Base-by-base conservation (phyloP, 2,329 filamentous ascomycete species). In the Verticillium tricorpus region DNA sequence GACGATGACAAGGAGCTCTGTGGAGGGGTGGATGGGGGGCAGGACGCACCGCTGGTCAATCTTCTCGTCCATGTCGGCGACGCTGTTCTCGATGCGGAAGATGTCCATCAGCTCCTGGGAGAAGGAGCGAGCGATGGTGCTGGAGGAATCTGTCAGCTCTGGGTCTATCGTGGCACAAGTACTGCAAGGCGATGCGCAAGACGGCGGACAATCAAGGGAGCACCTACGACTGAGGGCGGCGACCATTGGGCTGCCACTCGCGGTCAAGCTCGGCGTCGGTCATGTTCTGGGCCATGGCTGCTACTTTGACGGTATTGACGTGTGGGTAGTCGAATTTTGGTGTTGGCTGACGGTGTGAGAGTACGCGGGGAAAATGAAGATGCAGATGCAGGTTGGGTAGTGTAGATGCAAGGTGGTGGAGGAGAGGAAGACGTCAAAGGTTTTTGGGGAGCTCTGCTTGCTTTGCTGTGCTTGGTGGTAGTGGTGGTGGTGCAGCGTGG, bases 91-190 rank as follows among this genome's bases (percentile, higher is more conserved):
- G 72, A 97, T 88, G 71, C 90, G 89, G 80, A 97, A 97, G 69
- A 96, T 89, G 73, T 92, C 89, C 80, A 94, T 90, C 64, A 97
- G 82, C 74, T 94, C 91, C 55, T 87, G 82, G 63, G 92, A 94
- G 78, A 97, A 97, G 72, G 90, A 92, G 69, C 87, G 89, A 60
- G 93, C 93, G 76, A 97, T 88, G 64, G 91, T 95, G 66, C 93
- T 97, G 76, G 56, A 65, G 60, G 60, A 25, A 22, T 19, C 17
- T 22, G 50, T 59, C 17, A 28, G 56, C 19, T 50, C 45, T 8
- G 8, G 45, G 22, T 5, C 45, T 25, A n/a, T 52, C 45, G 59
- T 50, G 58, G 62, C 37, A 57, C 54, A 45, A 31, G 22, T 19
- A 56, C 25, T 19, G 50, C 40, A 73, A 84, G 69, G 79, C 81